Base-by-base conservation (phyloP, 2,329 filamentous ascomycete genomes). In the Fonsecaea multimorphosa region DNA sequence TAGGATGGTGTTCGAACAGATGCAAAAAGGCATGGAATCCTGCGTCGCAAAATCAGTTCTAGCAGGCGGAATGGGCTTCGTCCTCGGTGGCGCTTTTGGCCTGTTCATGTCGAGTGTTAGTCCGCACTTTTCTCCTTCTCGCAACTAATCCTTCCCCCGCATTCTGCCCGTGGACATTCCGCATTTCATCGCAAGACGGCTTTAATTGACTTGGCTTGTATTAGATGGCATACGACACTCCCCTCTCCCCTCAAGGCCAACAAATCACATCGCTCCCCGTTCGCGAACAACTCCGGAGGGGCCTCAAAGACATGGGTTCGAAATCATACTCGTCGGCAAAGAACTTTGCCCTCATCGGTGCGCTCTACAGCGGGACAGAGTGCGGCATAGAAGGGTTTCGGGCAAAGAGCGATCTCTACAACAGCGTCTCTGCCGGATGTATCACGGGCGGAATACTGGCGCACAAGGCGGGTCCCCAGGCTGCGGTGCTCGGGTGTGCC, bases 221-320 rank as follows among this genome's bases (percentile, higher is more conserved):
- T 58, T 69, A 96, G 92, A 99, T 99, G 95, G 90, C 92, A 79
- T 99, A 99, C 86, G 95, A 99, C 77, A 97, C 93, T 0, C 91
- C 94, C 65, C 89, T 93, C 79, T 90, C 83, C 40, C 78, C 83
- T 72, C 79, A 84, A 74, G 79, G 82, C n/a, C 79, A 79, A 63
- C 82, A 83, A 66, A 81, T 88, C 71, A 78, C 84, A 66, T 81
- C 85, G 69, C 87, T 99, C 22, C 93, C 95, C 31, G 84, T 94
- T 70, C 86, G 88, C 53, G 87, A 97, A 77, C 95, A 98, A 79
- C 85, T 99, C 61, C 88, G 87, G 68, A 81, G 86, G 74, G 95
- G 95, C 60, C 92, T 99, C 82, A 93, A 91, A 78, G 95, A 99
- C 78, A 98, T 99, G 93, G 95, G 95, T 71, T 80, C 85, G 69